Evolutionary conservation across 2,329 filamentous ascomycete species (phyloP).

Genomic region (Cladosporium colombiae): DNA sequence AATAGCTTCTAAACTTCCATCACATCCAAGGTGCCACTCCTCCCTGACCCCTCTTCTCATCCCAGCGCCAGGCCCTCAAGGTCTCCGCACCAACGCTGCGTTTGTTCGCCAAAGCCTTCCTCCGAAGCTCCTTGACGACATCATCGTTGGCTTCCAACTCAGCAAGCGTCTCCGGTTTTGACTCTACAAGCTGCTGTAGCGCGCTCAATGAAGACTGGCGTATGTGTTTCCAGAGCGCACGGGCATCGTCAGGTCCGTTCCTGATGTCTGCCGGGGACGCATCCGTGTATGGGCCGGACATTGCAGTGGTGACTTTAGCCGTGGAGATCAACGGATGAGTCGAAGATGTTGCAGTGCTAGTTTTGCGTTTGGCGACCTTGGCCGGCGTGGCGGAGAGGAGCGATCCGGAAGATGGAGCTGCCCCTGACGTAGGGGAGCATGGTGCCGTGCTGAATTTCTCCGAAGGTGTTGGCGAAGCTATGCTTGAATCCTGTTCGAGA

Average conservation of each 20-base stretch:
- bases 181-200: slow-evolving; percentile 28
- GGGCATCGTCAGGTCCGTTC: slow-evolving; percentile 34
- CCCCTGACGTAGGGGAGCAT: slow-evolving; percentile 8
- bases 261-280: slow-evolving; percentile 6
- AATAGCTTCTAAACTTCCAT: background rate
- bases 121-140: slow-evolving; percentile 32
- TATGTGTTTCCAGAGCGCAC: slow-evolving; percentile 43
- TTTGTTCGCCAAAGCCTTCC: slow-evolving; percentile 41
- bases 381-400: slow-evolving; percentile 18
- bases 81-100: slow-evolving; percentile 45
- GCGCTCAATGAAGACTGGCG: slow-evolving; percentile 35
- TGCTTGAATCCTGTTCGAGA: slow-evolving; percentile 18
- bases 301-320: background rate
- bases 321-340: background rate
- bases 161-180: slow-evolving; percentile 27
- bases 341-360: background rate
- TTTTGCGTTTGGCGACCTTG: slow-evolving; percentile 11
- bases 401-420: background rate
- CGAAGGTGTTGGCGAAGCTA: slow-evolving; percentile 13
- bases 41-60: slow-evolving; percentile 24
- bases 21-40: slow-evolving; percentile 33
- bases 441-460: slow-evolving; percentile 7
- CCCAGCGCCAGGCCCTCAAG: slow-evolving; percentile 39
- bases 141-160: slow-evolving; percentile 32
- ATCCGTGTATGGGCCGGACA: background rate